Evolutionary conservation across 176 grass and related monocot species (phyloP).

Genomic region (Rhipidocladum racemiflorum): DNA sequence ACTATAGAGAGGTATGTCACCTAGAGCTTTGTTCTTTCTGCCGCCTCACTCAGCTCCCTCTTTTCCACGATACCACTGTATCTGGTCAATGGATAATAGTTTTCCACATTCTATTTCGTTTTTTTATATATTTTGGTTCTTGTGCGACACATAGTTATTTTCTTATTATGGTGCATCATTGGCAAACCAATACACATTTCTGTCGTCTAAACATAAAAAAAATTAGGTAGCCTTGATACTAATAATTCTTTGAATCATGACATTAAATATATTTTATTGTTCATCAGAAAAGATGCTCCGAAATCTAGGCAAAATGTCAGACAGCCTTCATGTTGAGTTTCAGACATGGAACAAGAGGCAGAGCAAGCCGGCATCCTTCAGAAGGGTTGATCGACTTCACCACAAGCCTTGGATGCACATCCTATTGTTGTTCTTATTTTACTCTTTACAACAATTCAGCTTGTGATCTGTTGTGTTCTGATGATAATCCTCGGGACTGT

Average conservation of each 20-base stretch:
- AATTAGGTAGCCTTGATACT: neutral
- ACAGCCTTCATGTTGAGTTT: no score
- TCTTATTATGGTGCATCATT: neutral
- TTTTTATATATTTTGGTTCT: neutral
- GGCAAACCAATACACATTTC: neutral
- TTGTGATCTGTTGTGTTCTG: no score
- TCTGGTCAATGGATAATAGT: constrained; percentile 44
- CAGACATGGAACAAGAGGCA: no score
- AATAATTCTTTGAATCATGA: neutral
- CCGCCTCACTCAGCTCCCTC: constrained; percentile 35
- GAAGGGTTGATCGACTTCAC: no score
- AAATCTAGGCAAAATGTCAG: no score
- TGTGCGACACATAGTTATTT: neutral
- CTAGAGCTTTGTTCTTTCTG: constrained; percentile 52
- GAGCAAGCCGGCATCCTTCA: no score
- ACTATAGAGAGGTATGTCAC: constrained; percentile 60
- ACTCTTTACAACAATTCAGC: no score
- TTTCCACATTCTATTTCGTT: constrained; percentile 10
- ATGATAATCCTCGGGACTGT: no score
- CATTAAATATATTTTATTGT: no score
- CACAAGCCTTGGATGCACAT: no score
- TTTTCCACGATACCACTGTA: constrained; percentile 41
- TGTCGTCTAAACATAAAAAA: neutral
- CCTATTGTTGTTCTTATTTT: no score
- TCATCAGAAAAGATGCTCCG: no score